These are phyloP conservation scores for Phialemonium atrogriseum DNA, from an alignment of 2,329 filamentous ascomycete genomes.

Conservation along the genomic window DNA sequence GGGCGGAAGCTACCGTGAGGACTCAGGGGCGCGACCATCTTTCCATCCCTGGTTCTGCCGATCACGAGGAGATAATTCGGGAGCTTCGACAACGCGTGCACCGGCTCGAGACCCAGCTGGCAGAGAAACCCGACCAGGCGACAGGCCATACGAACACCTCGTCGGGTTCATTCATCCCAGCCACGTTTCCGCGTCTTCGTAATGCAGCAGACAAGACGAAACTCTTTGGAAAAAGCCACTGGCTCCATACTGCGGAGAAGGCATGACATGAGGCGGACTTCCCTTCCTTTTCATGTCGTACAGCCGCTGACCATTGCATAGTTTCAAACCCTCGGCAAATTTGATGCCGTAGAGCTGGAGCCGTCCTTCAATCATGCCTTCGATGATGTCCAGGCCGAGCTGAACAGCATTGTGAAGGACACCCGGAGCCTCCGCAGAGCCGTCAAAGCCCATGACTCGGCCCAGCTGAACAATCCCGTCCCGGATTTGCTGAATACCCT, in stretches of 20 bases:
- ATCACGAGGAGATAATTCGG: background rate
- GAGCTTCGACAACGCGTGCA: background rate
- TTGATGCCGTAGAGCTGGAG: background rate
- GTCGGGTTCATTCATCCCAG: background rate
- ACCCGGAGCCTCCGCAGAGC: background rate
- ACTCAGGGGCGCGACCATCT: background rate
- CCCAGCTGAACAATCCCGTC: background rate
- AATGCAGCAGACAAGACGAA: constrained; percentile 1
- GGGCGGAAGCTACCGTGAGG: background rate
- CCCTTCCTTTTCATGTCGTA: background rate
- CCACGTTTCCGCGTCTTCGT: background rate
- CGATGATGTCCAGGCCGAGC: background rate
- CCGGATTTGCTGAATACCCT: background rate
- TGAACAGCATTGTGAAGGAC: background rate
- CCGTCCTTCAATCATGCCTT: background rate
- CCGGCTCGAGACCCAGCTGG: background rate
- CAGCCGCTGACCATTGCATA: background rate
- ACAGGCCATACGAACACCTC: background rate
- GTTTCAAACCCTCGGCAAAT: background rate
- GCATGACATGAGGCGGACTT: background rate
- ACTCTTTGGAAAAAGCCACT: constrained; percentile 1
- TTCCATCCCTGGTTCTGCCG: too few species aligned
- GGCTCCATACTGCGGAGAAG: background rate
- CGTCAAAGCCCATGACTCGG: background rate
- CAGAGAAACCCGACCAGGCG: background rate